Base-by-base conservation (phyloP, 2,329 filamentous ascomycete genomes). In the Lasiodiplodia sp. region DNA sequence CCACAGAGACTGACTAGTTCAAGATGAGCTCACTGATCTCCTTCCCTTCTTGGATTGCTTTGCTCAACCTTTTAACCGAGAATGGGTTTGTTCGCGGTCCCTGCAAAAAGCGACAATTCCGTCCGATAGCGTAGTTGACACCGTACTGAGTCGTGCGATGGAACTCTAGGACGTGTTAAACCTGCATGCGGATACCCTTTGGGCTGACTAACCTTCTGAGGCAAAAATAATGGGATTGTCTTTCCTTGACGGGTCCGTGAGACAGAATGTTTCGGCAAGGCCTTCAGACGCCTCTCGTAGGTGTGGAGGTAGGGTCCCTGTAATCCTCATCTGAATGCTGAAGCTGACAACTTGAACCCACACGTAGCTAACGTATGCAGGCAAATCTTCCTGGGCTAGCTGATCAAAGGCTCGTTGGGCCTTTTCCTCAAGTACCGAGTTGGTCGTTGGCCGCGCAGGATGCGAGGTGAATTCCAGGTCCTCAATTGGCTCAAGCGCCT, bases 211-310 rank as follows among this genome's bases (percentile, higher is more conserved):
- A 91, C 89, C 89, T 84, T 92, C 89, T 3, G 90, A 93, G 7
- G 90, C 90, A 78, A 93, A 92, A 2, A 93, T 87, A 69, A 94
- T 92, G 0, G 91, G 92, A 74, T 93, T 93, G 70, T 93, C 92
- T 2, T 86, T 82, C 68, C 91, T 83, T 1, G 89, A 91, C 10
- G 92, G 91, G 76, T 94, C 92, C 0, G 90, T 92, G 67, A 94
- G 78, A 75, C 91, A 94, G 72, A 93, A 94, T 0, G 92, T 91
- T 75, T 94, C 91, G 0, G 91, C 91, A 69, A 94, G 77, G 0
- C 91, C 91, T 76, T 94, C 91, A 0, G 90, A 91, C n/a, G 90
- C 86, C 55, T 91, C 88, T 53, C 86, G 84, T 28, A 92, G 80
- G 72, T 90, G 84, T 1, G 86, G 81, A 2, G 91, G 87, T 28